These are phyloP conservation scores for Strigomonas culicis DNA, from an alignment of 208 protist genomes.

Conservation along the genomic window DNA sequence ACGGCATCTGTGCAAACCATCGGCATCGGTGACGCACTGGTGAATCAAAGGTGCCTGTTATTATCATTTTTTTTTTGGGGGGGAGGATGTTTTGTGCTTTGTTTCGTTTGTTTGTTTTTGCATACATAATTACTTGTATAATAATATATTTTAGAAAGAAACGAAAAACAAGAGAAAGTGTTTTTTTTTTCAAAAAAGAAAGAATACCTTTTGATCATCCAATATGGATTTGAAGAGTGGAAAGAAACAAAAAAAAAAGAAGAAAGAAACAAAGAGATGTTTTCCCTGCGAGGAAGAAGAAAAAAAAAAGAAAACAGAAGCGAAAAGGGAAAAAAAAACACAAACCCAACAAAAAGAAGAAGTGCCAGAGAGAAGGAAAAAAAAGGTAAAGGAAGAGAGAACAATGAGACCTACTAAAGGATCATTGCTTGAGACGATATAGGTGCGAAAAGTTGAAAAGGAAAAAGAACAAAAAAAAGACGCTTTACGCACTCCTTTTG, in stretches of 20 bases:
- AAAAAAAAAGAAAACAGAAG: slow-evolving; percentile 11
- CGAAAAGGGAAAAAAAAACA: slow-evolving; percentile 10
- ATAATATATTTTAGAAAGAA: background rate
- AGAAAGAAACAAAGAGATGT: slow-evolving; percentile 1
- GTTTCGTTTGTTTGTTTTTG: background rate
- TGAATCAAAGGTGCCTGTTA: background rate
- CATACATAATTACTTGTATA: background rate
- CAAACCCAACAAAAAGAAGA: slow-evolving; percentile 2
- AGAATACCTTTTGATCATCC: background rate
- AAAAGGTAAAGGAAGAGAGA: slow-evolving; percentile 21
- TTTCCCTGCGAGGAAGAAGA: background rate
- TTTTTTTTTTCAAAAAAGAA: background rate
- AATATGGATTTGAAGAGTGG: slow-evolving; percentile 6
- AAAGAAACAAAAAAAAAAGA: slow-evolving; percentile 14
- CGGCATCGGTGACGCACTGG: too few species aligned
- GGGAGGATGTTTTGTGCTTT: background rate
- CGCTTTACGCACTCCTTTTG: background rate
- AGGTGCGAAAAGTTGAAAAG: slow-evolving; percentile 6
- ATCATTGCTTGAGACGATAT: background rate
- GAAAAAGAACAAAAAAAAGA: background rate
- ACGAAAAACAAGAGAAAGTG: background rate
- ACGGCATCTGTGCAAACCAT: too few species aligned
- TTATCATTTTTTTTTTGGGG: background rate
- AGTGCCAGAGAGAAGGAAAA: slow-evolving; percentile 3
- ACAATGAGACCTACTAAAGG: background rate